These are phyloP conservation scores for Paramyrothecium sp. DNA, from an alignment of 2,329 filamentous ascomycete species.

Conservation along the genomic window DNA sequence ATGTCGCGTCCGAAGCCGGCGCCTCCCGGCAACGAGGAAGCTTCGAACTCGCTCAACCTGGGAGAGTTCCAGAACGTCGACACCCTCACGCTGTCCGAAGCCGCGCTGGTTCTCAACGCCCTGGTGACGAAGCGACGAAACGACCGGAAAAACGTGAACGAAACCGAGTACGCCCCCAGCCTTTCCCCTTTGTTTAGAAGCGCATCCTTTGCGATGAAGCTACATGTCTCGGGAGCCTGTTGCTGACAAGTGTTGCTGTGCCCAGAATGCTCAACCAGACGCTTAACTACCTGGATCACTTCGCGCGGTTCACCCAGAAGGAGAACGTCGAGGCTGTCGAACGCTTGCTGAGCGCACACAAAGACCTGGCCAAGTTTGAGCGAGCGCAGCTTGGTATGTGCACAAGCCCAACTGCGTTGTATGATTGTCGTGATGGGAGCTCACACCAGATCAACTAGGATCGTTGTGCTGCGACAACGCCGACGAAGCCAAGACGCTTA, in stretches of 20 bases:
- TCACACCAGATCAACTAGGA: conserved; percentile 47
- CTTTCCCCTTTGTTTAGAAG: neutral
- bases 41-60: conserved; percentile 74
- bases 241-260: conserved; percentile 8
- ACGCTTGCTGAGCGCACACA: conserved; percentile 75
- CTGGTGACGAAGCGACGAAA: conserved; percentile 78
- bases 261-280: conserved; percentile 78
- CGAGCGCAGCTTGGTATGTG: conserved; percentile 79
- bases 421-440: conserved; percentile 71
- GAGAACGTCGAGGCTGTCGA: conserved; percentile 95
- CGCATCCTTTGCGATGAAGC: neutral
- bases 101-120: conserved; percentile 86
- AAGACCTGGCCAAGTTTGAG: conserved; percentile 87
- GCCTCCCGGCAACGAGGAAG: conserved; percentile 82
- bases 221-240: neutral
- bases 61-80: conserved; percentile 93
- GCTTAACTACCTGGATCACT: conserved; percentile 88
- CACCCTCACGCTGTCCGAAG: conserved; percentile 88
- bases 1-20: conserved; percentile 68
- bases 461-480: conserved; percentile 89
- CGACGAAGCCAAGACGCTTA: conserved; percentile 94
- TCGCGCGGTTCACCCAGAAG: conserved; percentile 93
- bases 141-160: conserved; percentile 78
- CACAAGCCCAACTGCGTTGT: conserved; percentile 48
- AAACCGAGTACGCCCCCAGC: conserved; percentile 66